Base-by-base conservation (phyloP, 495 filamentous ascomycete genomes). In the Tuber aestivum region DNA sequence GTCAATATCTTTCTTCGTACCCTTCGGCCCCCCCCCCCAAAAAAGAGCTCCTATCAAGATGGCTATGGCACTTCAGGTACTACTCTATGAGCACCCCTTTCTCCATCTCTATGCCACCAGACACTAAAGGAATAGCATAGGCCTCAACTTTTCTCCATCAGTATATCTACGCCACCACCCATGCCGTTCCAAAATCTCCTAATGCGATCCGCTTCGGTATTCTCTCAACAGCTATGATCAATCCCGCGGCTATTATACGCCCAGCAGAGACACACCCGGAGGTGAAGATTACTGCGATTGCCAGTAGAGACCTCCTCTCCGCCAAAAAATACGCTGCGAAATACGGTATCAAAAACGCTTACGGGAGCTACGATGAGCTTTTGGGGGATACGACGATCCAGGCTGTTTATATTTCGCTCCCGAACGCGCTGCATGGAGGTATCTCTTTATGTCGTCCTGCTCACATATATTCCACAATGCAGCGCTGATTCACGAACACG, bases 191-290 rank as follows among this genome's bases (percentile, higher is more conserved):
- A 45, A 45, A 45, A 45, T 45, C 44, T 45, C 44, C 44, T 45
- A 20, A 35, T 7, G 27, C 27, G 3, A 16, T 73, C 41, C 73
- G 48, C 14, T 41, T 61, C 23, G 56, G 56, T 16, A 44, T 76
- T 48, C 72, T 76, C 23, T 65, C 42, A 37, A 72, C 76, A 70
- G 20, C 41, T 16, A 35, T 48, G 37, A 70, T 75, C 72, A 91
- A 89, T 10, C 87, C 88, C 1, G n/a, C 81, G 2, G 84, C 88
- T 16, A 73, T 92, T 18, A 88, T 91, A 48, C 77, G 72, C n/a
- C 88, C 90, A 0, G 89, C 90, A 10, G 86, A 84, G 71, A 84
- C 85, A 10, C 90, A 92, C 77, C 85, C 89, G 0, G 89, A 90
- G 69, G 87, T 90, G 41, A 84, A 89, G 35, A 75, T 93, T 45